Conservation (phyloP, 2,329 filamentous ascomycete species). For the Cryphonectria naterciae region DNA sequence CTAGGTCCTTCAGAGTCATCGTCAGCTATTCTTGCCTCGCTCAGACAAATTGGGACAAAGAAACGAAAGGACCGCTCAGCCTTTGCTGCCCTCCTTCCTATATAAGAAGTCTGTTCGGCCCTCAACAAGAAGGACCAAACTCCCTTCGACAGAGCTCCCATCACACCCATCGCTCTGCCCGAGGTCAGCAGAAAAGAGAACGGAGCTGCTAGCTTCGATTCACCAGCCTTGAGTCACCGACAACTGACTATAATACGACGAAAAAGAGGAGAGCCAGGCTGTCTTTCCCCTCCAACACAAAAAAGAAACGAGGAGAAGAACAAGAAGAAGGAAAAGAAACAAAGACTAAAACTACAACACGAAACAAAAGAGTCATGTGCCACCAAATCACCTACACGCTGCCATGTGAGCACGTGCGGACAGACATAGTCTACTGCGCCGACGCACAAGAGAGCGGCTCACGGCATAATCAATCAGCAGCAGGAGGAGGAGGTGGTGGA, state of each 20-base stretch:
- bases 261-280: background rate
- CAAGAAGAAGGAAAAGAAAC: background rate
- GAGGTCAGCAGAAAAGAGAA: background rate
- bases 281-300: background rate
- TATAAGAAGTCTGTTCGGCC: background rate
- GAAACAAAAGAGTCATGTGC: conserved; percentile 46
- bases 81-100: background rate
- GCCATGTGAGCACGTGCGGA: conserved; percentile 55
- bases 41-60: background rate
- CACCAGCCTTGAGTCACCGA: background rate
- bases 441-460: conserved; percentile 38
- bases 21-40: too few species aligned
- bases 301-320: background rate
- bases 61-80: background rate
- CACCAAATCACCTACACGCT: conserved; percentile 55
- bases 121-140: background rate
- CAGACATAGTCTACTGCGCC: conserved; percentile 49
- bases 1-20: background rate
- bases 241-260: background rate
- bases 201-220: background rate
- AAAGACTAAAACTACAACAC: background rate
- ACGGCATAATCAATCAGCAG: background rate
- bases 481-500: background rate
- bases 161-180: too few species aligned
- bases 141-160: background rate